Conservation (phyloP, 306 rosid species). For the Gynostemma pentaphyllum region DNA sequence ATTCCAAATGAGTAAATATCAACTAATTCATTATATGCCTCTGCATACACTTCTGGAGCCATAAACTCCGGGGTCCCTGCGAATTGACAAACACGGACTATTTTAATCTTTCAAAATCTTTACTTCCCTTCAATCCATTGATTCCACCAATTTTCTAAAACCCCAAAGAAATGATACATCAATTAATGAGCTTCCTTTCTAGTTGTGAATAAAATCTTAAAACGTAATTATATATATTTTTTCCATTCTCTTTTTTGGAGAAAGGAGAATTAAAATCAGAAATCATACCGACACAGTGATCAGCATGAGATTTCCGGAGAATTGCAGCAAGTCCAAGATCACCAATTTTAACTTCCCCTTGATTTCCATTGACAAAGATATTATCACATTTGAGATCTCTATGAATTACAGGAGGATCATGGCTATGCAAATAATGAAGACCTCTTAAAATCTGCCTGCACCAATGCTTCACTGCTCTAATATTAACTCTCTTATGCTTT, state of each 20-base stretch:
- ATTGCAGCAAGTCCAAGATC: constrained; percentile 98
- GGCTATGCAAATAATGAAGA: constrained; percentile 85
- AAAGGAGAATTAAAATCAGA: background rate
- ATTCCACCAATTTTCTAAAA: background rate
- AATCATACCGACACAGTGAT: constrained; percentile 79
- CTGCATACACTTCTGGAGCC: constrained; percentile 98
- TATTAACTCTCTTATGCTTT: constrained; percentile 76
- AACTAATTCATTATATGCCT: constrained; percentile 81
- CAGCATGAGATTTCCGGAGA: constrained; percentile 80
- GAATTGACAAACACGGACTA: background rate
- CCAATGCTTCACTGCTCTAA: constrained; percentile 93
- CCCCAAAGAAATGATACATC: background rate
- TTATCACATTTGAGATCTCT: constrained; percentile 98
- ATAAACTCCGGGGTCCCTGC: constrained; percentile 95
- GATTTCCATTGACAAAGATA: constrained; percentile 87
- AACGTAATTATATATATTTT: no score
- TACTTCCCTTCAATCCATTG: background rate
- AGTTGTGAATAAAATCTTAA: no score
- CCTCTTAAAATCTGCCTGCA: constrained; percentile 92
- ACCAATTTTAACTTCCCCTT: constrained; percentile 96
- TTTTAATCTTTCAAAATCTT: background rate
- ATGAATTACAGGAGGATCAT: constrained; percentile 89
- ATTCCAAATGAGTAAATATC: constrained; percentile 95
- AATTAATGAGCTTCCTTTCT: background rate
- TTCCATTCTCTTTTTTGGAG: background rate